Conservation (phyloP, 2,329 filamentous ascomycete species). For the Talaromyces sp. region DNA sequence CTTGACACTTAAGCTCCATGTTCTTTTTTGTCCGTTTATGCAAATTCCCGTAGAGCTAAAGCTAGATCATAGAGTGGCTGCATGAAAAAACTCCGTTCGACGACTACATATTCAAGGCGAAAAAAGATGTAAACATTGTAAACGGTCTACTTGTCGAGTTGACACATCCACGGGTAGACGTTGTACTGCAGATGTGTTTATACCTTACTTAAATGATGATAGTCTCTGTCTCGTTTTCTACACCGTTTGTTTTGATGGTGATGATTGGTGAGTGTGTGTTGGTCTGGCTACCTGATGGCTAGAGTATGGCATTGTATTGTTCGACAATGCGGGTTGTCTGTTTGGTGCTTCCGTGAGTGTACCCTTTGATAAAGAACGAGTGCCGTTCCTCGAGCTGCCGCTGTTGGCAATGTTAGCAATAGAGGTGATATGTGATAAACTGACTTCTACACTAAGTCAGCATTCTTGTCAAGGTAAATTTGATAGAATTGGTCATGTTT, state of each 20-base stretch:
- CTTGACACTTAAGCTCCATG: neutral
- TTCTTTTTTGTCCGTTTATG: neutral
- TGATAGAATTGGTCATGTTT: neutral
- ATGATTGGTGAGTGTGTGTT: neutral
- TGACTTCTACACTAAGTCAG: neutral
- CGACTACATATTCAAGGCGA: neutral
- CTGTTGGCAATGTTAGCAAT: neutral
- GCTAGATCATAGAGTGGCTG: neutral
- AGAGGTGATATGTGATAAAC: neutral
- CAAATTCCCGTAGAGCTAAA: neutral
- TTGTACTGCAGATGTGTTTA: conserved; percentile 6
- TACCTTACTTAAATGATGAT: neutral
- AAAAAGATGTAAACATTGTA: neutral
- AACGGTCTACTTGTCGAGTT: neutral
- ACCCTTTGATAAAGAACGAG: neutral
- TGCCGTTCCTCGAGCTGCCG: neutral
- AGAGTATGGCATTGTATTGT: neutral
- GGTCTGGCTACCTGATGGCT: neutral
- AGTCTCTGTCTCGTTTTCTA: neutral
- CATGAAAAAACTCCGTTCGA: neutral
- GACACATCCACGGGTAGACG: too few relatives aligned
- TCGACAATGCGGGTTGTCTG: conserved; percentile 4
- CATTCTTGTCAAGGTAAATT: neutral
- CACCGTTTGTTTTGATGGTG: neutral
- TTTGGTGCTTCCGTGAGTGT: neutral